Base-by-base conservation (phyloP, 2,329 filamentous ascomycete genomes). In the Penicillium sp. region DNA sequence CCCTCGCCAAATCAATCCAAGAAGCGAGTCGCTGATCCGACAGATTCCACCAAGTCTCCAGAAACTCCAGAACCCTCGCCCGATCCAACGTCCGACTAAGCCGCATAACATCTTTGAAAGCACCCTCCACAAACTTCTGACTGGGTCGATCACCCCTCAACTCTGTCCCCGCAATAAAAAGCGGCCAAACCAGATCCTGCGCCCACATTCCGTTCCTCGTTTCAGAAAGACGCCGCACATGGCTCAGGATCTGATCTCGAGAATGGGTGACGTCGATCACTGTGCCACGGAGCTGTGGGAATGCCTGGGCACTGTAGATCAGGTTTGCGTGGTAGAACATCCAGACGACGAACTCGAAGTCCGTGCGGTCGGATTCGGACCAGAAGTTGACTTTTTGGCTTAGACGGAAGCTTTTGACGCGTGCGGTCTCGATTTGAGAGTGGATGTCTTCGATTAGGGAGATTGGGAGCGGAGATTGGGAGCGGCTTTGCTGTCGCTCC, bases 1-100 rank as follows among this genome's bases (percentile, higher is more conserved):
- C 49, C 27, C 49, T 51, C n/a, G 49, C 49, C 49, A 51, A 51
- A 26, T 43, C 9, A 45, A 51, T 51, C 49, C 49, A 51, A 23
- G 49, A 37, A 23, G n/a, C 14, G 8, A 44, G 12, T n/a, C 27
- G 3, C 20, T 41, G 22, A 29, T 43, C 49, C 14, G 23, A 15
- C 3, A n/a, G 26, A 51, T 23, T 35, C 49, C 49, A 51, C 49
- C 49, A 51, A 18, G 40, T 44, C 40, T 43, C 49, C 49, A 51
- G 26, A 26, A 51, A 51, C 18, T 14, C 40, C 3, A 51, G 11
- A 33, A 51, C 49, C 40, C 49, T 44, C 49, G 26, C 40, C 18
- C 49, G 37, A 51, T 51, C 49, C 41, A 51, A 44, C 27, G 41
- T 51, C 40, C 49, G 49, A 51, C 49, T 51, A 14, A 51, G 40